Evolutionary conservation across 2,329 filamentous ascomycete genomes (phyloP).

Genomic region (Triangularia verruculosa): DNA sequence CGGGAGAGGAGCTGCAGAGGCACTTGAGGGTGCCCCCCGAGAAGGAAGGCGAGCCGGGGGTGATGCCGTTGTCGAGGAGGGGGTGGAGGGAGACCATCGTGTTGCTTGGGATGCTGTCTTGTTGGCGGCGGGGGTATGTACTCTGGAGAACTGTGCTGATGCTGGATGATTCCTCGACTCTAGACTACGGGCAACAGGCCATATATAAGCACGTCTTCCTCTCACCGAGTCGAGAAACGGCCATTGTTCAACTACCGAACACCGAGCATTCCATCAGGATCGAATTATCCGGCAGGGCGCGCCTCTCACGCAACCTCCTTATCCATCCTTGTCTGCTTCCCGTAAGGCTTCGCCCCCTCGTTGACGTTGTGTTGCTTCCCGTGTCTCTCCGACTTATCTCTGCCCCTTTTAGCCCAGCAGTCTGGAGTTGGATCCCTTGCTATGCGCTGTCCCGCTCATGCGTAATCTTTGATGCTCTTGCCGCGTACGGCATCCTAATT

Average conservation of each 20-base stretch:
- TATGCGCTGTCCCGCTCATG: not conserved
- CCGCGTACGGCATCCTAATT: not conserved
- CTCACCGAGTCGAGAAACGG: not conserved
- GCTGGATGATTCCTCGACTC: not conserved
- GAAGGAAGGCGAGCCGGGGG: slow-evolving; percentile 53
- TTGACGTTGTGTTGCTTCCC: not conserved
- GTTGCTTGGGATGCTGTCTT: not conserved
- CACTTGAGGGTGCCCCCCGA: slow-evolving; percentile 60
- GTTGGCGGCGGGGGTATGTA: not conserved
- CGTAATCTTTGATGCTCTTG: not conserved
- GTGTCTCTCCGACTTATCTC: not conserved
- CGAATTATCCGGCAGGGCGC: not conserved
- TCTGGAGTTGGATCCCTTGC: not conserved
- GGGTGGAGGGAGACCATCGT: slow-evolving; percentile 55
- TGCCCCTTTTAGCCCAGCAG: not conserved
- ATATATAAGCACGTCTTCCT: not conserved
- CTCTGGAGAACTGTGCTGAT: not conserved
- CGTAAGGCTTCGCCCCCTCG: no score
- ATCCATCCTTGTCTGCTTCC: not conserved
- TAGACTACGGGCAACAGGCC: not conserved
- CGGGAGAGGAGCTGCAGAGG: slow-evolving; percentile 53
- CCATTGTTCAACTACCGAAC: slow-evolving; percentile 2
- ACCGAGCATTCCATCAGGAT: not conserved
- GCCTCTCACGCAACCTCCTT: not conserved
- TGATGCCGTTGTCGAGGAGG: slow-evolving; percentile 59